Percentiles rank a stretch among this genome's conserved stretches.
phyloP scores from a whole-genome alignment of 768 basidiomycete species.

The Collybia sp. region DNA sequence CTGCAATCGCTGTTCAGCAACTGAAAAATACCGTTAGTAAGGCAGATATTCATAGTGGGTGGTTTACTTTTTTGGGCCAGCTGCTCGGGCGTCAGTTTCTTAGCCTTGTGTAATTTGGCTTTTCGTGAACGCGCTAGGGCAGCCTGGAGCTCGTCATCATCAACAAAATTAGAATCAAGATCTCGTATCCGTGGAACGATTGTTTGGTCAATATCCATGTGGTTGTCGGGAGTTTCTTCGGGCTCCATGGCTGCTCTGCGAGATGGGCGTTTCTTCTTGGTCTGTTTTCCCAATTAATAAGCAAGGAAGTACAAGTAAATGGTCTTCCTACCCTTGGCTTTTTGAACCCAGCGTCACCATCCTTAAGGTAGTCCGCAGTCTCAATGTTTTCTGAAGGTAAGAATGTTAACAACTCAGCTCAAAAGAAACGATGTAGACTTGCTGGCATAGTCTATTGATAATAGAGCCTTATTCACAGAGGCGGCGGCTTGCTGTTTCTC shows the following conservation, averaged over 20 bases:
- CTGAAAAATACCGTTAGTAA: slow-evolving; percentile 28
- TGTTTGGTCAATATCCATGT: slow-evolving; percentile 85
- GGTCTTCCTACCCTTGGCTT: slow-evolving; percentile 68
- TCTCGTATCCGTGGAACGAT: slow-evolving; percentile 63
- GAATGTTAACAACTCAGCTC: slow-evolving; percentile 10
- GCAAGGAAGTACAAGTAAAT: slow-evolving; percentile 1
- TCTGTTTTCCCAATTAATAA: slow-evolving; percentile 36
- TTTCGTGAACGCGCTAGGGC: slow-evolving; percentile 83
- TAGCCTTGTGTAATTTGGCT: slow-evolving; percentile 71
- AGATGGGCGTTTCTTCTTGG: slow-evolving; percentile 87
- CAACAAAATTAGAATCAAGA: slow-evolving; percentile 86
- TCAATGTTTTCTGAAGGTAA: slow-evolving; percentile 70
- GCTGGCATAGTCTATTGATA: slow-evolving; percentile 91
- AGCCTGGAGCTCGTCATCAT: slow-evolving; percentile 97
- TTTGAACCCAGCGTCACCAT: slow-evolving; percentile 93
- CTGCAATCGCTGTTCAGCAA: slow-evolving; percentile 55
- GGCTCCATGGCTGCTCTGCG: slow-evolving; percentile 58
- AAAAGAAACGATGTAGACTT: slow-evolving; percentile 24
- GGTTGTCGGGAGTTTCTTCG: slow-evolving; percentile 42
- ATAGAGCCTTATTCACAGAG: slow-evolving; percentile 71
- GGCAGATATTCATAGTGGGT: background rate
- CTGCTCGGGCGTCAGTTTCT: slow-evolving; percentile 79
- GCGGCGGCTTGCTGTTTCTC: slow-evolving; percentile 50
- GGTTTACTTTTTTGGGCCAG: slow-evolving; percentile 69
- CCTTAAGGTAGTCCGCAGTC: slow-evolving; percentile 82